These are phyloP conservation scores for Lunularia cruciata DNA, from an alignment of 225 moss, liverwort and hornwort species.

Conservation along the genomic window DNA sequence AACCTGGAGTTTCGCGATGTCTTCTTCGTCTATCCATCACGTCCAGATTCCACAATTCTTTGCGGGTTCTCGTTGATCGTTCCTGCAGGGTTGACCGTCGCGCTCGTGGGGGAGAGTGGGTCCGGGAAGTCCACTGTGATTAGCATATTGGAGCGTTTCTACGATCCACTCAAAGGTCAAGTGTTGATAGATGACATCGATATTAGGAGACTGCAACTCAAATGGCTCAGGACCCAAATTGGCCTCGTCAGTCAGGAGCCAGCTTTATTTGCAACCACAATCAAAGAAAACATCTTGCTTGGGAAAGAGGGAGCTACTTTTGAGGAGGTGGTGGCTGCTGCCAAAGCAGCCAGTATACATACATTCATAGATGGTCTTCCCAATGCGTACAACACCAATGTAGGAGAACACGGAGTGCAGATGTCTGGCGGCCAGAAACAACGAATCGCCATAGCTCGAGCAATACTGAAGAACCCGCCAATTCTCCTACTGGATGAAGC, in stretches of 20 bases:
- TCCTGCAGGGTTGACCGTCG: constrained; percentile 43
- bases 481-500: constrained; percentile 45
- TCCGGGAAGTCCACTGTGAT: constrained; percentile 59
- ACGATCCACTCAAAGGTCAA: constrained; percentile 50
- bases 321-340: constrained; percentile 21
- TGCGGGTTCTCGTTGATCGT: constrained; percentile 22
- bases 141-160: constrained; percentile 57
- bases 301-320: constrained; percentile 13
- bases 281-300: constrained; percentile 4
- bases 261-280: constrained; percentile 30
- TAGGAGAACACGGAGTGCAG: constrained; percentile 41
- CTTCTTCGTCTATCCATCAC: constrained; percentile 30
- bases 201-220: constrained; percentile 23
- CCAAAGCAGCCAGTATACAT: constrained; percentile 28
- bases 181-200: constrained; percentile 10
- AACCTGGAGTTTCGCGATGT: constrained; percentile 20
- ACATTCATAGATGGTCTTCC: constrained; percentile 16
- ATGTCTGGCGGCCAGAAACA: constrained; percentile 50
- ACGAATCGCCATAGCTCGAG: constrained; percentile 44
- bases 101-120: constrained; percentile 54
- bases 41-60: constrained; percentile 18
- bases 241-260: constrained; percentile 36
- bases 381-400: constrained; percentile 25
- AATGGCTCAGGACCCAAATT: constrained; percentile 17
- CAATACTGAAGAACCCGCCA: constrained; percentile 39